A percentile compares a stretch with the other conserved stretches of the same genome.
Evolutionary conservation across 2,329 filamentous ascomycete species (phyloP).

Genomic region (Sarocladiaceae sp.): DNA sequence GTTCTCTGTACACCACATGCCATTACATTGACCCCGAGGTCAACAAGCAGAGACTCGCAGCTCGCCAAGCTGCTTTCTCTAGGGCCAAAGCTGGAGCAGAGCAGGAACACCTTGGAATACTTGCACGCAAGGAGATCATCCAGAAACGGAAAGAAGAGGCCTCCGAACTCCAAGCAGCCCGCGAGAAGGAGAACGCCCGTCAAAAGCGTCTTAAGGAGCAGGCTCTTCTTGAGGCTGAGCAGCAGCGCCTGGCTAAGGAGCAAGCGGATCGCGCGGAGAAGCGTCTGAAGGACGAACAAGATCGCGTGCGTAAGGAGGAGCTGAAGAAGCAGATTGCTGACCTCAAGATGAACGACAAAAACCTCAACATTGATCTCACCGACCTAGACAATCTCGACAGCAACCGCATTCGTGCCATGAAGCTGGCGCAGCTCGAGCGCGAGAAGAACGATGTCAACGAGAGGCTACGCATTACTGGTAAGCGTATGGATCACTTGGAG

Average conservation of each 20-base stretch:
- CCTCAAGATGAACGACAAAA: constrained; percentile 83
- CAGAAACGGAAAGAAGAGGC: constrained; percentile 96
- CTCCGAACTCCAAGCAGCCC: constrained; percentile 80
- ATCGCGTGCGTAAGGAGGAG: constrained; percentile 87
- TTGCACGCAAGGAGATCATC: constrained; percentile 85
- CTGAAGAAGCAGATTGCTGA: constrained; percentile 90
- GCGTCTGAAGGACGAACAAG: constrained; percentile 79
- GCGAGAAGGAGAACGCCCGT: constrained; percentile 88
- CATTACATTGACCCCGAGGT: constrained; percentile 92
- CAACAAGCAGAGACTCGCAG: constrained; percentile 74
- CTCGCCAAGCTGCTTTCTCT: constrained; percentile 73
- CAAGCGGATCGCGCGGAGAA: constrained; percentile 86
- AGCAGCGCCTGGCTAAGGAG: constrained; percentile 84
- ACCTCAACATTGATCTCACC: constrained; percentile 68
- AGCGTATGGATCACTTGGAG: constrained; percentile 95
- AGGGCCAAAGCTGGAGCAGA: constrained; percentile 86
- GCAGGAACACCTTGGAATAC: constrained; percentile 80
- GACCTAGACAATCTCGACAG: constrained; percentile 84
- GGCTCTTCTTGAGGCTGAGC: constrained; percentile 84
- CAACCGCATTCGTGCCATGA: constrained; percentile 87
- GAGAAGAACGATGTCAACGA: constrained; percentile 97
- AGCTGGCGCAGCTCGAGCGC: constrained; percentile 91
- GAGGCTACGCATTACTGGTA: constrained; percentile 84
- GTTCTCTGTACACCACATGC: constrained; percentile 87
- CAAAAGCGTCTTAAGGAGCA: constrained; percentile 83